Conservation (phyloP, 768 basidiomycete genomes). For the Panaeolus cyanescens region DNA sequence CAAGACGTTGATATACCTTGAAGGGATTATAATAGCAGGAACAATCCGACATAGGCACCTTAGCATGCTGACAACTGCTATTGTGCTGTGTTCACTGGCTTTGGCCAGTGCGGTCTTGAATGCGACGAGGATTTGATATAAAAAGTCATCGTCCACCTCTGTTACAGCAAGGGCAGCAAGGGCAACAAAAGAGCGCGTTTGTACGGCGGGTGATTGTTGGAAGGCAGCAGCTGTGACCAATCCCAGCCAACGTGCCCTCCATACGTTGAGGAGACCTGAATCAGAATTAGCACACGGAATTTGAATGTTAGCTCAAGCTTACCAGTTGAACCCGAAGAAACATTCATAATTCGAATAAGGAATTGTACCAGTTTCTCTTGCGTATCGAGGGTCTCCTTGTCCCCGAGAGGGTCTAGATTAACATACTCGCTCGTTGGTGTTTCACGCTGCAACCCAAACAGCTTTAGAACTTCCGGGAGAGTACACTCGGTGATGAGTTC, state of each 20-base stretch:
- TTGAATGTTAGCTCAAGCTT: conserved; percentile 16
- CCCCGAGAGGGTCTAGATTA: conserved; percentile 54
- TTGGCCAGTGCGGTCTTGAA: conserved; percentile 72
- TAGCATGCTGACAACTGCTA: conserved; percentile 84
- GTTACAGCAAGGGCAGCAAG: conserved; percentile 80
- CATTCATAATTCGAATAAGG: conserved; percentile 62
- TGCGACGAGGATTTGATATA: conserved; percentile 92
- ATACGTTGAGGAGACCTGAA: conserved; percentile 77
- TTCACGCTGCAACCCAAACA: conserved; percentile 73
- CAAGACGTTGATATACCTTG: conserved; percentile 71
- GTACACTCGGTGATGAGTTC: conserved; percentile 63
- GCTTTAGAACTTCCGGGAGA: conserved; percentile 53
- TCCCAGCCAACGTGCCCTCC: conserved; percentile 94
- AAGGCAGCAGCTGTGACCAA: conserved; percentile 87
- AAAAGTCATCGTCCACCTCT: conserved; percentile 89
- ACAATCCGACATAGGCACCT: conserved; percentile 81
- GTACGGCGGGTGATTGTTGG: conserved; percentile 86
- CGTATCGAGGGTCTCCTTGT: conserved; percentile 57
- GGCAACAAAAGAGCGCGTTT: conserved; percentile 83
- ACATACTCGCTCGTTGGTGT: conserved; percentile 72
- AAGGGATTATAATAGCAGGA: conserved; percentile 65
- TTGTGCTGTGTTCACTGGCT: conserved; percentile 68
- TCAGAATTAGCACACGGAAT: conserved; percentile 2
- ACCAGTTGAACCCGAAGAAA: conserved; percentile 74
- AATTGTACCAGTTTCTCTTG: conserved; percentile 68